Conservation (phyloP, 768 basidiomycete genomes). For the Gloeostereum incarnatum region DNA sequence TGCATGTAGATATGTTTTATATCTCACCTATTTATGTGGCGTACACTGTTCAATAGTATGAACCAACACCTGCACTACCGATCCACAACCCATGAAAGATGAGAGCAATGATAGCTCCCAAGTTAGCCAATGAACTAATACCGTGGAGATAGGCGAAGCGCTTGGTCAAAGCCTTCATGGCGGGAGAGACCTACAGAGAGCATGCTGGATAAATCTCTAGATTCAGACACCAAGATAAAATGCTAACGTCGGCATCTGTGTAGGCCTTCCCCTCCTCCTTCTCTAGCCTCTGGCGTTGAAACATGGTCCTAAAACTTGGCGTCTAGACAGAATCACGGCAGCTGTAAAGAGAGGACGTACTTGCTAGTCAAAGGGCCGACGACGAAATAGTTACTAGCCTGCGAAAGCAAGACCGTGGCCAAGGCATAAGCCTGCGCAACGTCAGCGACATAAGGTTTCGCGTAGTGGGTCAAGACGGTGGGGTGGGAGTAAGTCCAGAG, state of each 20-base stretch:
- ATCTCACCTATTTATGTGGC: neutral
- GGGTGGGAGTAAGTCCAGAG: slow-evolving; percentile 53
- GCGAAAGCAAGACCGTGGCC: slow-evolving; percentile 31
- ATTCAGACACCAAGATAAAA: neutral
- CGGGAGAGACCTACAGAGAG: slow-evolving; percentile 42
- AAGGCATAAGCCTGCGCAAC: slow-evolving; percentile 60
- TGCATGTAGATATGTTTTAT: slow-evolving; percentile 1
- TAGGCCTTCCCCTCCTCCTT: slow-evolving; percentile 64
- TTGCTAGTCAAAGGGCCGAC: slow-evolving; percentile 68
- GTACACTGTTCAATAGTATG: neutral
- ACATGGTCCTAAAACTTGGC: slow-evolving; percentile 49
- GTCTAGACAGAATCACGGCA: slow-evolving; percentile 2
- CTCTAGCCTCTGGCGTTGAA: slow-evolving; percentile 62
- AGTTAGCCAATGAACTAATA: slow-evolving; percentile 58
- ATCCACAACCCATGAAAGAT: slow-evolving; percentile 68
- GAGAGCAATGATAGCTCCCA: slow-evolving; percentile 48
- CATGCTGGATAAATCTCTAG: slow-evolving; percentile 1
- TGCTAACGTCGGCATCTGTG: slow-evolving; percentile 52
- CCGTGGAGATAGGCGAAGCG: slow-evolving; percentile 64
- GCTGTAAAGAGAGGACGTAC: slow-evolving; percentile 22
- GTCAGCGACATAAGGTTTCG: slow-evolving; percentile 41
- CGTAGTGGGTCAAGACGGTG: slow-evolving; percentile 37
- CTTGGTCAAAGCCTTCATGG: slow-evolving; percentile 63
- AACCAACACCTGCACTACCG: slow-evolving; percentile 45
- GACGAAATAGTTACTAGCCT: slow-evolving; percentile 56